These are phyloP conservation scores for Lactarius vividus DNA, from an alignment of 768 basidiomycete species.

Conservation along the genomic window DNA sequence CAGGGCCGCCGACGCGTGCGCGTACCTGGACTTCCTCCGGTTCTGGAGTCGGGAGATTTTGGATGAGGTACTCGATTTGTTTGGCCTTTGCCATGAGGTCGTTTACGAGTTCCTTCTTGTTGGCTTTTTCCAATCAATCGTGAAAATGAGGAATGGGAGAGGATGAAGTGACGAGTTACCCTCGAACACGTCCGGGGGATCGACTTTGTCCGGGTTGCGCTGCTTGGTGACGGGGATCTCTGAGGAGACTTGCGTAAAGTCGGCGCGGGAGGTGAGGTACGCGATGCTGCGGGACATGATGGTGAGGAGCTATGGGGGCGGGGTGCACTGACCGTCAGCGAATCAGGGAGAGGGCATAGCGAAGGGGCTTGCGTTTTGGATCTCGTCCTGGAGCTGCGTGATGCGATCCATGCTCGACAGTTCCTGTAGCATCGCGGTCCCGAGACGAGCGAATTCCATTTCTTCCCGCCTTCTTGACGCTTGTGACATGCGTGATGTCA, in stretches of 20 bases:
- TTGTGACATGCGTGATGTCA: slow-evolving; percentile 16
- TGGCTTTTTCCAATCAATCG: slow-evolving; percentile 46
- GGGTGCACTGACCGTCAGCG: not conserved
- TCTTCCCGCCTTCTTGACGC: not conserved
- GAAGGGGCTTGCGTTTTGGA: slow-evolving; percentile 63
- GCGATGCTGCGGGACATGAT: slow-evolving; percentile 84
- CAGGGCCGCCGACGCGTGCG: not conserved
- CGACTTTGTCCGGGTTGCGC: slow-evolving; percentile 67
- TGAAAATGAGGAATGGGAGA: not conserved
- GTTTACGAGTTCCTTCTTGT: slow-evolving; percentile 77
- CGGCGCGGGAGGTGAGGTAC: slow-evolving; percentile 74
- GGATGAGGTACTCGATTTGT: slow-evolving; percentile 82
- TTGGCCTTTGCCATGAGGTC: slow-evolving; percentile 87
- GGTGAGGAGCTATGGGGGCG: slow-evolving; percentile 59
- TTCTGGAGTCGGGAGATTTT: slow-evolving; percentile 75
- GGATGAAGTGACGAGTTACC: slow-evolving; percentile 42
- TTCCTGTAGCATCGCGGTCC: slow-evolving; percentile 86
- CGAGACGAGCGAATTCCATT: slow-evolving; percentile 22
- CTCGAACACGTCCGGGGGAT: slow-evolving; percentile 71
- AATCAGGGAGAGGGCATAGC: not conserved
- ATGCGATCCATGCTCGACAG: slow-evolving; percentile 94
- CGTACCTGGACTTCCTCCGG: slow-evolving; percentile 72
- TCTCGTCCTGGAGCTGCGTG: slow-evolving; percentile 92
- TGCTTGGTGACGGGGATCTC: slow-evolving; percentile 85
- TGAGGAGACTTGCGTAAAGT: slow-evolving; percentile 73